Conservation (phyloP, 2,329 filamentous ascomycete species). For the Aspergillus luchuensis region DNA sequence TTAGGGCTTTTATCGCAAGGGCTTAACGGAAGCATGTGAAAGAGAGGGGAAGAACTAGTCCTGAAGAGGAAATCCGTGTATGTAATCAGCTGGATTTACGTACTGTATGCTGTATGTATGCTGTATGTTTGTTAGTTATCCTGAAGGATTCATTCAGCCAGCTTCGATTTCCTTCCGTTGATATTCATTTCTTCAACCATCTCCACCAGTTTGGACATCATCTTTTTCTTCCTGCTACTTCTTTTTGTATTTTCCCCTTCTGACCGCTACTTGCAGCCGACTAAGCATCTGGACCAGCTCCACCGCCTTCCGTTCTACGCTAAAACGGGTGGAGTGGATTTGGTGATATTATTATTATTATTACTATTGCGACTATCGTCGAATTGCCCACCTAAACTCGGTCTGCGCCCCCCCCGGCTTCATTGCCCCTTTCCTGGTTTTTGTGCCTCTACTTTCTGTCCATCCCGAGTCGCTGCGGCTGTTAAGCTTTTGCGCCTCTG, state of each 20-base stretch:
- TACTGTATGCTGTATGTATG: neutral
- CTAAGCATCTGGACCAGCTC: neutral
- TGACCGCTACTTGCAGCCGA: conserved; percentile 2
- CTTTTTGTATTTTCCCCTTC: neutral
- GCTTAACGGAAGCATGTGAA: conserved; percentile 16
- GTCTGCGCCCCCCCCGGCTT: neutral
- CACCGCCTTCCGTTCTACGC: conserved; percentile 3
- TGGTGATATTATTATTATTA: neutral
- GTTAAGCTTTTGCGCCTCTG: conserved; percentile 7
- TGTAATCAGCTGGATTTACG: neutral
- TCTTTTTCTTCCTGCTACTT: no score
- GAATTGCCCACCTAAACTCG: neutral
- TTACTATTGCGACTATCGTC: conserved; percentile 1
- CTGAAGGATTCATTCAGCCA: no score
- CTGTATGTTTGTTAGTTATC: no score
- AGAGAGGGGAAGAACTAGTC: neutral
- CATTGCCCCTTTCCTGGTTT: neutral
- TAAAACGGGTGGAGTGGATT: neutral
- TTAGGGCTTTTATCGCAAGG: conserved; percentile 19
- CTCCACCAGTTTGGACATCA: no score
- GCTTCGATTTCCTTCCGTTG: no score
- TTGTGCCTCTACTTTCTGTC: neutral
- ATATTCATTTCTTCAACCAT: no score
- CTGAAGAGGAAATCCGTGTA: neutral
- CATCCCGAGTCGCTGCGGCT: neutral